Evolutionary conservation across 164 flowering plant species (phyloP), one percentile per base, ranked within the genome.

Genomic region (Dillenia suffruticosa): DNA sequence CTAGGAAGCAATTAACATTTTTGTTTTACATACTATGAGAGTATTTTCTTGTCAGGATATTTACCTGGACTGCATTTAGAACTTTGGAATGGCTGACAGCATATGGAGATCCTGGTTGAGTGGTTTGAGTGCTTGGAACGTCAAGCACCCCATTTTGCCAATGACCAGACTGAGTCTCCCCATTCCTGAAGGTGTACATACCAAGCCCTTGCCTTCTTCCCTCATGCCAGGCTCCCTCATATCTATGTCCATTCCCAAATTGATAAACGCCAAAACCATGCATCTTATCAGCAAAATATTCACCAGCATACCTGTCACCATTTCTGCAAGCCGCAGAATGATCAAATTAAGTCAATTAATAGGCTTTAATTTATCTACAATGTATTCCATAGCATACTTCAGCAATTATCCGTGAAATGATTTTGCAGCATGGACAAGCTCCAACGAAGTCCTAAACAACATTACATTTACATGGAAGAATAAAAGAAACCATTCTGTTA

Each of bases 211-310:
- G 94, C 72, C 85, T 84, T 68, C 82, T 87, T 55, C 96, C 96
- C 72, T 90, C 96, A 47, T 90, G 96, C 96, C 94, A 90, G 15
- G 92, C 86, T 54, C 96, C 96, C 70, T 90, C 96, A 56, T 90
- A 90, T 13, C 76, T 72, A 57, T 90, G 98, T 22, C 95, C 96
- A 74, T 91, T 91, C 13, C 78, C 92, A 77, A 90, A 93, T 4
- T 68, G 77, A 71, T 93, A 93, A 1, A 89, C 84, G 32, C 98
- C 98, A 72, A 89, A 94, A 2, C 98, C 98, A 66, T 94, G 98
- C 96, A 91, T 87, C 76, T 89, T 94, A 71, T 91, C 97, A 2
- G 92, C 95, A 78, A 94, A 94, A 72, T 94, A 94, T 70, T 94
- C 96, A 45, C 98, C 98, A 62, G 96, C 81, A 72, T 87, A 94